Evolutionary conservation across 106 monocot species (phyloP).

Genomic region (Vanilla planifolia): DNA sequence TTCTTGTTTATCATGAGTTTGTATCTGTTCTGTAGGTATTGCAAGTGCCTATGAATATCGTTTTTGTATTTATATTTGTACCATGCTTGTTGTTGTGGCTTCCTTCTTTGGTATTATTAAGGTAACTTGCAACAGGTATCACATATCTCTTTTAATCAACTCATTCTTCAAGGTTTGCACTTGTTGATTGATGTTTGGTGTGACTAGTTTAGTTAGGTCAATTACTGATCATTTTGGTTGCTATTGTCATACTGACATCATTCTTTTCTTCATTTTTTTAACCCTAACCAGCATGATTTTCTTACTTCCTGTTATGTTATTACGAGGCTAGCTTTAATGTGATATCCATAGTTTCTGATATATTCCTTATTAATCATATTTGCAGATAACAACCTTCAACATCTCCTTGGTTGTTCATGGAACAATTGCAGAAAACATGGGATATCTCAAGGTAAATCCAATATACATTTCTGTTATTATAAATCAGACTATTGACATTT

Average conservation of each 20-base stretch:
- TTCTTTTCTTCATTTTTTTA: background rate
- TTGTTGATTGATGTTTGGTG: too few relatives aligned
- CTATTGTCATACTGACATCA: background rate
- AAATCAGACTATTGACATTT: background rate
- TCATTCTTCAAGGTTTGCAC: too few relatives aligned
- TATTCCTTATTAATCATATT: slow-evolving; percentile 1
- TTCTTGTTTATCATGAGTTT: too few relatives aligned
- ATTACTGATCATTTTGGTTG: too few relatives aligned
- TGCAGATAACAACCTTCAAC: slow-evolving; percentile 28
- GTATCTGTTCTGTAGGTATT: too few relatives aligned
- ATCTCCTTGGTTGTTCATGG: slow-evolving; percentile 31
- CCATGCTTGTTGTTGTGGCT: too few relatives aligned
- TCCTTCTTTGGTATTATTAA: too few relatives aligned
- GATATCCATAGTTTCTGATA: background rate
- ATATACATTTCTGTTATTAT: background rate
- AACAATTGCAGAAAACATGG: slow-evolving; percentile 26
- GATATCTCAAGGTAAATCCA: slow-evolving; percentile 15
- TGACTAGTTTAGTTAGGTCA: too few relatives aligned
- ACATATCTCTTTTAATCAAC: too few relatives aligned
- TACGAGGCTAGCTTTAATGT: background rate
- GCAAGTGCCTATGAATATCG: too few relatives aligned
- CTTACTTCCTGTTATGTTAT: background rate
- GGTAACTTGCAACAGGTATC: too few relatives aligned
- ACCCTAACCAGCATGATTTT: background rate
- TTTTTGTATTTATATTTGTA: too few relatives aligned